Evolutionary conservation across 345 rosid genomes (phyloP).

Genomic region (Gynandropsis gynandra): DNA sequence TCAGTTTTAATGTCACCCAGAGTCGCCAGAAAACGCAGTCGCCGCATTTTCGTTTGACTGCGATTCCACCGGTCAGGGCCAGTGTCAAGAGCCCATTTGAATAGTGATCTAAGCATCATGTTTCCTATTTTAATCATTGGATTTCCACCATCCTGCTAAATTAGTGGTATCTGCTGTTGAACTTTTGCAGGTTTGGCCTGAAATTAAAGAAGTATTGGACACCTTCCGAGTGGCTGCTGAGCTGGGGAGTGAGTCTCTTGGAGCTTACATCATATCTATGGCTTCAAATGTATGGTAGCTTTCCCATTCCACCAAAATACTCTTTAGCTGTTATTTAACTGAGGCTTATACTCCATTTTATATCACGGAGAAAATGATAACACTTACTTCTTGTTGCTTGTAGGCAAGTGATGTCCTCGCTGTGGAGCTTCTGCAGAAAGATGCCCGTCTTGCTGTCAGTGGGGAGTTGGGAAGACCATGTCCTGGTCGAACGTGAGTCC

Average conservation of each 20-base stretch:
- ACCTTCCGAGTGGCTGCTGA: slow-evolving; percentile 93
- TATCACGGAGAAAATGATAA: slow-evolving; percentile 16
- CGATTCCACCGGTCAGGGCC: no score
- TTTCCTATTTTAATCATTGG: background rate
- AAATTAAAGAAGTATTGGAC: slow-evolving; percentile 79
- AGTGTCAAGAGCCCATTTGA: no score
- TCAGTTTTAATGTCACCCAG: no score
- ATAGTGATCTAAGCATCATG: background rate
- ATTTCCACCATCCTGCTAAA: background rate
- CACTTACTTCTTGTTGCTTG: slow-evolving; percentile 18
- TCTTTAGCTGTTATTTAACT: slow-evolving; percentile 6
- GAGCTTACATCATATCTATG: slow-evolving; percentile 98
- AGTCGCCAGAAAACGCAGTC: no score
- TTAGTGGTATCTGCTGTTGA: background rate
- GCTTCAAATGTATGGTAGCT: slow-evolving; percentile 72
- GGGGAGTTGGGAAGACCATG: slow-evolving; percentile 83
- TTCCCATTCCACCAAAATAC: slow-evolving; percentile 11
- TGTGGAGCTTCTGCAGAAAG: slow-evolving; percentile 95
- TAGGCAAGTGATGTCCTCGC: slow-evolving; percentile 97
- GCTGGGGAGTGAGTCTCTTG: slow-evolving; percentile 86
- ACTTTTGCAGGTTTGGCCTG: slow-evolving; percentile 59
- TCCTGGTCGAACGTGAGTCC: slow-evolving; percentile 79
- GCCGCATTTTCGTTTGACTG: no score
- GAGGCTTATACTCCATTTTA: no score
- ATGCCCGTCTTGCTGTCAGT: slow-evolving; percentile 75